phyloP scores from a whole-genome alignment of 2,329 filamentous ascomycete species.

The Aspergillus bombycis region DNA sequence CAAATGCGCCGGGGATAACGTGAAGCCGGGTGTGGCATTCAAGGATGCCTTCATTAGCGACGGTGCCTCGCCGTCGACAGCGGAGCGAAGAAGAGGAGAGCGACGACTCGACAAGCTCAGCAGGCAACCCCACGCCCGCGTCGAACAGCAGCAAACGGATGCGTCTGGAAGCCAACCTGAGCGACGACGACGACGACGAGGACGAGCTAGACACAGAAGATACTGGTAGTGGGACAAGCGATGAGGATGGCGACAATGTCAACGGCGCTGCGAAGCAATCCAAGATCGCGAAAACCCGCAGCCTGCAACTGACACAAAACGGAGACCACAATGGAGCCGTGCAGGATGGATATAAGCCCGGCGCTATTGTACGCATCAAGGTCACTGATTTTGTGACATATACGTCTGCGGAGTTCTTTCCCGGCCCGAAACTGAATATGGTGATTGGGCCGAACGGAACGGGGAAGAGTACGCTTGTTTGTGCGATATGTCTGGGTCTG shows the following conservation, averaged over 20 bases:
- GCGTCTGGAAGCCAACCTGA: constrained; percentile 27
- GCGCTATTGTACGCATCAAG: constrained; percentile 85
- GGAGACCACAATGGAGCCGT: constrained; percentile 15
- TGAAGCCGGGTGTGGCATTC: constrained; percentile 11
- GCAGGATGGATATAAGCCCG: constrained; percentile 55
- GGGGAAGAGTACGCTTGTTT: constrained; percentile 95
- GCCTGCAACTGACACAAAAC: background rate
- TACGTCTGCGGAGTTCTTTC: constrained; percentile 84
- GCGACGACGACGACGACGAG: background rate
- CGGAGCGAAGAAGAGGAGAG: constrained; percentile 31
- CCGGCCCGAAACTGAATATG: constrained; percentile 95
- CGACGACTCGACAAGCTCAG: constrained; percentile 21
- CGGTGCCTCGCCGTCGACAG: constrained; percentile 34
- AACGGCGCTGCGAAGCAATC: constrained; percentile 1
- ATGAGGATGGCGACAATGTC: constrained; percentile 15
- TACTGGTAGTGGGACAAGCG: constrained; percentile 19
- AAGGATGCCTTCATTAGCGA: constrained; percentile 33
- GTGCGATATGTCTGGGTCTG: constrained; percentile 90
- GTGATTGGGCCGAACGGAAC: constrained; percentile 98
- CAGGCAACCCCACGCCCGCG: constrained; percentile 23
- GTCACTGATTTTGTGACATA: constrained; percentile 94
- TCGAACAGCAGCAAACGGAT: constrained; percentile 38
- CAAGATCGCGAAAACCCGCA: background rate
- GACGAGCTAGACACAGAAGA: background rate
- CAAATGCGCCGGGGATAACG: constrained; percentile 9